Percentiles rank a stretch among this genome's conserved stretches.
These are phyloP conservation scores for Syzygium oleosum DNA, from an alignment of 345 rosid species.

Conservation along the genomic window DNA sequence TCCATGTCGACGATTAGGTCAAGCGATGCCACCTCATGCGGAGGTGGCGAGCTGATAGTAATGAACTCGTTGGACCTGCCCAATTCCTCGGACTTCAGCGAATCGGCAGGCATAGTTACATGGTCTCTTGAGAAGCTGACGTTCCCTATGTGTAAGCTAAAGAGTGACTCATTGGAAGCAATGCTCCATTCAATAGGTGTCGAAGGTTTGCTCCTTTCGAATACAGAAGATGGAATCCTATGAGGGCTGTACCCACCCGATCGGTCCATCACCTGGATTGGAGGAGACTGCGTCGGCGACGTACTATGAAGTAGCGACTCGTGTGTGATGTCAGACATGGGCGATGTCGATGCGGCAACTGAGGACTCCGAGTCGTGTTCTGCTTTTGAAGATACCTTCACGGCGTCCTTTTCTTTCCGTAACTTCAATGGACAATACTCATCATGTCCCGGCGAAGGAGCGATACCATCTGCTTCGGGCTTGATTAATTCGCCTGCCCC, in stretches of 20 bases:
- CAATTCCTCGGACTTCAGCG: constrained; percentile 4
- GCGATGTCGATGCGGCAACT: constrained; percentile 12
- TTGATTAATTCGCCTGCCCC: neutral
- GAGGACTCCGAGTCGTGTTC: neutral
- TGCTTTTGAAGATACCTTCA: constrained; percentile 1
- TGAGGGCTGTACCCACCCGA: constrained; percentile 28
- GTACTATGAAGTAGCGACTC: constrained; percentile 10
- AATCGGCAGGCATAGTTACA: constrained; percentile 3
- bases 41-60: constrained; percentile 21
- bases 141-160: constrained; percentile 57
- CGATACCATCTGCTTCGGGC: neutral
- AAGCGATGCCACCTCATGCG: constrained; percentile 8
- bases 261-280: constrained; percentile 69
- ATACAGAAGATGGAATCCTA: constrained; percentile 50
- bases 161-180: constrained; percentile 59
- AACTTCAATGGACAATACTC: neutral
- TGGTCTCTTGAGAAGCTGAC: constrained; percentile 40
- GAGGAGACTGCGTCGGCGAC: constrained; percentile 48
- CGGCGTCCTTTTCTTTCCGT: neutral
- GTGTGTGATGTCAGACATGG: constrained; percentile 28
- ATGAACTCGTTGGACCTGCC: constrained; percentile 25
- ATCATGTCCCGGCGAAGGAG: neutral
- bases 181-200: constrained; percentile 53
- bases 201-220: constrained; percentile 31
- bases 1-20: neutral